phyloP scores from a whole-genome alignment of 2,329 filamentous ascomycete species.

The Pseudogymnoascus sp. region DNA sequence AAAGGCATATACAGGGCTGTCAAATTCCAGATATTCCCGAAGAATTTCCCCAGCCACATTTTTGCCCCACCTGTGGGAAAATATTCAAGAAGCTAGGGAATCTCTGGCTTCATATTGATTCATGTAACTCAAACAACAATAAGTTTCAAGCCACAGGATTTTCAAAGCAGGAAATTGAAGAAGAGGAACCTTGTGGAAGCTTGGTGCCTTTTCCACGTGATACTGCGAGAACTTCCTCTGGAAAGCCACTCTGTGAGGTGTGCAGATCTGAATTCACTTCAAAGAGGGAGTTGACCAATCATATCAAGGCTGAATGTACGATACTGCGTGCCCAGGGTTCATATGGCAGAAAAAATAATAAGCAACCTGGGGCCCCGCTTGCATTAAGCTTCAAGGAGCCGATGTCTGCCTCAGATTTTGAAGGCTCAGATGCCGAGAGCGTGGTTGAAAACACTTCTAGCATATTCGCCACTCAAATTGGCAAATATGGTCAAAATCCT shows the following conservation, averaged over 20 bases:
- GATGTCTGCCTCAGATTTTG: not conserved
- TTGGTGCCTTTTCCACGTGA: not conserved
- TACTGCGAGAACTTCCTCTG: not conserved
- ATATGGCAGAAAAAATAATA: not conserved
- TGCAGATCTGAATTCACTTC: not conserved
- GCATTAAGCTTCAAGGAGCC: not conserved
- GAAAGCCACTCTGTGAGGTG: not conserved
- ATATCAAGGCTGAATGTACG: not conserved
- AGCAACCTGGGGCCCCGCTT: not conserved
- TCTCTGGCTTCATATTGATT: not conserved
- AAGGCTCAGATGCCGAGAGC: not conserved
- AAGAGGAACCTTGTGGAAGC: not conserved
- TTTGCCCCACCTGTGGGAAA: not conserved
- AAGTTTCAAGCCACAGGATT: not conserved
- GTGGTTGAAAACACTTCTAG: not conserved
- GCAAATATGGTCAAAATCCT: not conserved
- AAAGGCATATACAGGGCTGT: not conserved
- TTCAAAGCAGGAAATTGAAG: not conserved
- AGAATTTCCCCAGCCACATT: not conserved
- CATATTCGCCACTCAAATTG: not conserved
- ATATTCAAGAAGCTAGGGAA: not conserved
- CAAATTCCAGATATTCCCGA: not conserved
- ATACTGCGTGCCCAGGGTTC: not conserved
- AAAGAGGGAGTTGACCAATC: not conserved
- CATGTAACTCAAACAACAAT: not conserved